Base-by-base conservation (phyloP, 2,329 filamentous ascomycete species). In the Fusarium multiceps region DNA sequence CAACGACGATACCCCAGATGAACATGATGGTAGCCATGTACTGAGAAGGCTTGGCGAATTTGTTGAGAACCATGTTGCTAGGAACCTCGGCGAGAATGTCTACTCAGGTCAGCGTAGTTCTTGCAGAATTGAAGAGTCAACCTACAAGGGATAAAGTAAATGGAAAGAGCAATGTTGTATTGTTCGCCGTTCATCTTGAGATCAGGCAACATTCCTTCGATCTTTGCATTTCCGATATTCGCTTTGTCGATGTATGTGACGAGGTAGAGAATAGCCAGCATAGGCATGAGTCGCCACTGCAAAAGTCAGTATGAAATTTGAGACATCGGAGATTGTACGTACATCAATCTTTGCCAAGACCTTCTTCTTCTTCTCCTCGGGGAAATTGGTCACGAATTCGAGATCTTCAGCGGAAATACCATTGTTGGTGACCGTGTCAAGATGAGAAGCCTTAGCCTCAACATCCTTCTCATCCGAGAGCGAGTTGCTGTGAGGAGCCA, bases 331-430 rank as follows among this genome's bases (percentile, higher is more conserved):
- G 2, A 23, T 9, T 1, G 0, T 3, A 21, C 49, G 8, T 55
- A 72, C 70, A 46, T 72, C 70, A 2, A 72, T 59, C 42, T 72
- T 72, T 6, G 66, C 37, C 50, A 72, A 43, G 11, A 71, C 58
- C 25, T 71, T 72, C 66, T 72, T 72, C 32, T 55, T 68, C 41
- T 68, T 71, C 3, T 72, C 70, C 3, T 72, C 70, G 0, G 70
- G 51, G 25, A 72, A 72, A 7, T 69, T 71, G 6, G 58, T 54
- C 1, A 72, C 66, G 57, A 72, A 72, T n/a, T 67, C 70, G 5
- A 72, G 43, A 4, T 72, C 69, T 7, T 72, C 70, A 7, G 16
- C 41, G 25, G 41, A 72, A 6, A 53, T 30, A 3, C 69, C 69
- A 28, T 50, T 30, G 27, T 49, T 51, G n/a, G 27, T 43, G 6